These are phyloP conservation scores for Rusavskia elegans DNA, from an alignment of 495 filamentous ascomycete species.

Conservation along the genomic window DNA sequence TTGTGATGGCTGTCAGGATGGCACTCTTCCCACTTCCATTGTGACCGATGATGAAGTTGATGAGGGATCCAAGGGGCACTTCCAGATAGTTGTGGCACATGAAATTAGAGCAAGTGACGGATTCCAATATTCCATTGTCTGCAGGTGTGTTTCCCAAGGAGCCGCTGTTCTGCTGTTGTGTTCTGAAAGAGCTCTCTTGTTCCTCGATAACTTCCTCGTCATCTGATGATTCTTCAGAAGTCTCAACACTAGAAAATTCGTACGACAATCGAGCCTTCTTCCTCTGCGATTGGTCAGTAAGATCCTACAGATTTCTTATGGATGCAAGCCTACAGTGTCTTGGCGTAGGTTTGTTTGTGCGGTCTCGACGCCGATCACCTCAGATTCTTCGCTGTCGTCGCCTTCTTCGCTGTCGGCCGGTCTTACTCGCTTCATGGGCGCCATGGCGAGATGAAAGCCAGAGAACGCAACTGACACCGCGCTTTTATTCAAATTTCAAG, in stretches of 20 bases:
- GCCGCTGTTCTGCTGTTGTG: conserved; percentile 35
- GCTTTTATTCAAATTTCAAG: background rate
- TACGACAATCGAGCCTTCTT: conserved; percentile 12
- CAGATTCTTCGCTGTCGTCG: conserved; percentile 12
- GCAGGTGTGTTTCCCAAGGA: conserved; percentile 54
- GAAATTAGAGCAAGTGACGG: conserved; percentile 75
- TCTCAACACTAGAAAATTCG: conserved; percentile 9
- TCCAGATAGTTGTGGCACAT: conserved; percentile 82
- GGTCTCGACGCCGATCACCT: conserved; percentile 28
- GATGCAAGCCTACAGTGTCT: conserved; percentile 24
- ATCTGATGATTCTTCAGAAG: conserved; percentile 15
- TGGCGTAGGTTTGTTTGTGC: conserved; percentile 28
- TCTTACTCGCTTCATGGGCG: conserved; percentile 32
- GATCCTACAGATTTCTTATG: background rate
- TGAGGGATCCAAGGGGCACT: conserved; percentile 72
- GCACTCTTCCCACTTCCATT: conserved; percentile 99
- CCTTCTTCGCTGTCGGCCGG: conserved; percentile 26
- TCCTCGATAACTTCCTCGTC: conserved; percentile 44
- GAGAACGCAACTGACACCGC: background rate
- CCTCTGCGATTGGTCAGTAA: conserved; percentile 8
- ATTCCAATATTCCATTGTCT: conserved; percentile 72
- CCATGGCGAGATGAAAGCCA: conserved; percentile 12
- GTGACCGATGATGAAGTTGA: conserved; percentile 95
- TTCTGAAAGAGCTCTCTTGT: conserved; percentile 55
- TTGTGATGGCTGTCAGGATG: conserved; percentile 81